Evolutionary conservation across 495 filamentous ascomycete genomes (phyloP).

Genomic region (Hypoxylon lienhwacheense): DNA sequence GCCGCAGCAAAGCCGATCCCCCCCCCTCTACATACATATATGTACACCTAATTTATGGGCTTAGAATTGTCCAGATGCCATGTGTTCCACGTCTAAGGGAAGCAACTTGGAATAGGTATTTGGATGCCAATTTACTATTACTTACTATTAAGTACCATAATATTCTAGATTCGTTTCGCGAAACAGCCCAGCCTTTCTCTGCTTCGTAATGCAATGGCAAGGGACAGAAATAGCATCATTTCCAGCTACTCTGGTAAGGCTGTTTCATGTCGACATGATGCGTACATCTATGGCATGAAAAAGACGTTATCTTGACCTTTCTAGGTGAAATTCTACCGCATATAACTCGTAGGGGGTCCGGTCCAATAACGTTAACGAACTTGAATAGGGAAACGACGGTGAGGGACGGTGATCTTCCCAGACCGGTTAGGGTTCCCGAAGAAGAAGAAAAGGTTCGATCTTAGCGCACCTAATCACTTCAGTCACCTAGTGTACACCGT

Average conservation of each 20-base stretch:
- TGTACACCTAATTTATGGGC: too few relatives aligned
- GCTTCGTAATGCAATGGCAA: neutral
- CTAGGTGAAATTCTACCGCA: conserved; percentile 1
- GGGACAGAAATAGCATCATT: conserved; percentile 17
- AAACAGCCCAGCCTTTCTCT: too few relatives aligned
- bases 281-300: conserved; percentile 6
- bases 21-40: neutral
- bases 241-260: conserved; percentile 11
- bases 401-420: conserved; percentile 1
- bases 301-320: conserved; percentile 12
- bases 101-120: too few relatives aligned
- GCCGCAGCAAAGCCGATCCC: conserved; percentile 21
- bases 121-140: too few relatives aligned
- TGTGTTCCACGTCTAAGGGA: too few relatives aligned
- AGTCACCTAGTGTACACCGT: too few relatives aligned
- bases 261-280: conserved; percentile 22
- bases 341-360: conserved; percentile 1
- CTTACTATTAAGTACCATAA: too few relatives aligned
- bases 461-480: neutral
- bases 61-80: too few relatives aligned
- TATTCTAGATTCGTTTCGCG: too few relatives aligned
- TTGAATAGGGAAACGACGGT: neutral
- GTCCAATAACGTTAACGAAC: neutral
- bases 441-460: conserved; percentile 2
- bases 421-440: conserved; percentile 11